These are phyloP conservation scores for Eimeria necatrix DNA, from an alignment of 169 alveolate species.

Conservation along the genomic window DNA sequence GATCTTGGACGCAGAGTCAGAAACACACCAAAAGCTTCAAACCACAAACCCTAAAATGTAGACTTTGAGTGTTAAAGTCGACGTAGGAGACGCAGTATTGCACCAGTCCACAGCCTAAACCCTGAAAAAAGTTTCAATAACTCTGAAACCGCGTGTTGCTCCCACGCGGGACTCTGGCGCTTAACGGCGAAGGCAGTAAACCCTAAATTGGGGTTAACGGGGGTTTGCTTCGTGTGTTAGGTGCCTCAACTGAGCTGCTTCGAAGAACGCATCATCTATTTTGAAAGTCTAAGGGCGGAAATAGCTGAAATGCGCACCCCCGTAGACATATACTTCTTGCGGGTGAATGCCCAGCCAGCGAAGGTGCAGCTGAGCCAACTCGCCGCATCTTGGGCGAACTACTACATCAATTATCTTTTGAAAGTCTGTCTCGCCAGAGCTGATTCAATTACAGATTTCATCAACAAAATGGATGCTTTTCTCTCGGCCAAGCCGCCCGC, in stretches of 20 bases:
- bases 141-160: too few species aligned
- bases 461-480: conserved; percentile 91
- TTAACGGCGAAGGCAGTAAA: too few species aligned
- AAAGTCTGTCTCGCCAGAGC: conserved; percentile 89
- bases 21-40: neutral
- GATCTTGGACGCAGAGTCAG: conserved; percentile 80
- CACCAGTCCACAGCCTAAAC: too few species aligned
- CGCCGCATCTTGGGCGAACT: conserved; percentile 92
- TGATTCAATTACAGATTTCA: conserved; percentile 90
- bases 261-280: conserved; percentile 85
- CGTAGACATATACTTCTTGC: conserved; percentile 93
- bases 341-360: conserved; percentile 93
- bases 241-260: conserved; percentile 88
- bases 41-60: too few species aligned
- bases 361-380: conserved; percentile 90
- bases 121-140: too few species aligned
- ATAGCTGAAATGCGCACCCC: conserved; percentile 92
- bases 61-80: too few species aligned
- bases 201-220: too few species aligned
- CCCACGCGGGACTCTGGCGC: too few species aligned
- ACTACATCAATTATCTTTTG: conserved; percentile 90
- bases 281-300: conserved; percentile 80
- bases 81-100: too few species aligned
- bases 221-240: conserved; percentile 29
- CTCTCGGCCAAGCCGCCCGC: conserved; percentile 83